Base-by-base conservation (phyloP, 1,284 basidiomycete species). In the Coriolopsis trogii region DNA sequence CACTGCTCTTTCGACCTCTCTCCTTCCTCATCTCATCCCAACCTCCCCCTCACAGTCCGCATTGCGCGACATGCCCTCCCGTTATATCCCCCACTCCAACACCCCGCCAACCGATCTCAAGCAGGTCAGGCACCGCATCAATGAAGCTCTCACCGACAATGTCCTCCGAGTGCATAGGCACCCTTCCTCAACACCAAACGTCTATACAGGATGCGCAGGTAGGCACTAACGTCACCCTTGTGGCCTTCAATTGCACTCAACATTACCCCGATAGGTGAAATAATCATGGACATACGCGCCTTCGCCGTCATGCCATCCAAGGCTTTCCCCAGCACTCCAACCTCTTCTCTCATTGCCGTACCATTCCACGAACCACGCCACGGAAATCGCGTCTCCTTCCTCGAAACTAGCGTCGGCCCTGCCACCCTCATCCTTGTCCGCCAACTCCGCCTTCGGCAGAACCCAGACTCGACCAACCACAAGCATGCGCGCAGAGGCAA, bases 381-480 rank as follows among this genome's bases (percentile, higher is more conserved):
- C 15, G 67, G 63, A 1, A 51, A 55, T 1, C 59, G 58, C 23
- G 55, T 63, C 13, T 64, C 67, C 10, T 70, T 70, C 46, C 65
- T 72, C 31, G 69, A 70, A 49, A 70, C 70, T 3, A 58, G 57
- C 46, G 59, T 70, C 41, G 69, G 70, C 8, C 63, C 63, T 6
- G 69, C 69, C 13, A 62, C 67, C 2, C 61, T 72, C 24, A 41
- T 67, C 38, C 64, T 70, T 23, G 55, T 60, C 34, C 57, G 62
- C 18, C 57, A 67, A 41, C 55, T 70, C 1, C 60, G 58, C 5
- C 57, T 56, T n/a, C 51, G 43, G 15, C 55, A 51, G 50, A 49
- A 41, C 31, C 49, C 53, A 15, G 51, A 59, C 13, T 57, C 56
- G 3, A 24, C 29, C 15, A 42, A 45, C 6, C 48, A 45, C 49